A percentile compares a stretch with the other conserved stretches of the same genome.
Evolutionary conservation across 306 rosid genomes (phyloP).

Genomic region (Begonia peltatifolia): DNA sequence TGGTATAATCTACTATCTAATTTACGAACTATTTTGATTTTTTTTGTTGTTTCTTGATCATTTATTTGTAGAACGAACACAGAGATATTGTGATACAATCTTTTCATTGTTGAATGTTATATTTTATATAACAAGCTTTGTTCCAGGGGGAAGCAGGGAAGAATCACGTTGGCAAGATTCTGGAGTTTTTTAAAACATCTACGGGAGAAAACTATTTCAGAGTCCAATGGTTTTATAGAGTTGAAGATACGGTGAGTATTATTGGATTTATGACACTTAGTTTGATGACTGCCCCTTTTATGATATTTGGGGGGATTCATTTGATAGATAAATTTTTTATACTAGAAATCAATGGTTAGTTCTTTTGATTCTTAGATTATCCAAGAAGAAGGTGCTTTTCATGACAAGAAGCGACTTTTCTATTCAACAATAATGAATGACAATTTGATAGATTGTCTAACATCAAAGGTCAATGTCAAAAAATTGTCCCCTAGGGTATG

Average conservation of each 20-base stretch:
- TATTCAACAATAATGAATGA: conserved; percentile 84
- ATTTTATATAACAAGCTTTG: conserved; percentile 18
- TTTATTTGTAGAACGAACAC: too few relatives aligned
- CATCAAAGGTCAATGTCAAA: conserved; percentile 51
- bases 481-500: conserved; percentile 57
- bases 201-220: conserved; percentile 51
- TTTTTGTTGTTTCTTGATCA: too few relatives aligned
- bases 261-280: background rate
- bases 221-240: conserved; percentile 87
- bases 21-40: too few relatives aligned
- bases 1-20: too few relatives aligned
- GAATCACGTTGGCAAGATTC: conserved; percentile 58
- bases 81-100: too few relatives aligned
- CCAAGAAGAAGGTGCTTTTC: conserved; percentile 53
- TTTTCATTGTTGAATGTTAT: conserved; percentile 1
- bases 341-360: background rate
- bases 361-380: conserved; percentile 44
- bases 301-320: too few relatives aligned
- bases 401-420: conserved; percentile 83
- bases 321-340: background rate
- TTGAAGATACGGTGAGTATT: conserved; percentile 78
- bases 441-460: conserved; percentile 62
- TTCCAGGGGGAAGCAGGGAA: conserved; percentile 62
- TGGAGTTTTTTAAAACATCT: conserved; percentile 77
- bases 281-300: background rate